Evolutionary conservation across 225 moss, liverwort and hornwort species (phyloP), one percentile per base, ranked within the genome.

Genomic region (Neckera pumila): DNA sequence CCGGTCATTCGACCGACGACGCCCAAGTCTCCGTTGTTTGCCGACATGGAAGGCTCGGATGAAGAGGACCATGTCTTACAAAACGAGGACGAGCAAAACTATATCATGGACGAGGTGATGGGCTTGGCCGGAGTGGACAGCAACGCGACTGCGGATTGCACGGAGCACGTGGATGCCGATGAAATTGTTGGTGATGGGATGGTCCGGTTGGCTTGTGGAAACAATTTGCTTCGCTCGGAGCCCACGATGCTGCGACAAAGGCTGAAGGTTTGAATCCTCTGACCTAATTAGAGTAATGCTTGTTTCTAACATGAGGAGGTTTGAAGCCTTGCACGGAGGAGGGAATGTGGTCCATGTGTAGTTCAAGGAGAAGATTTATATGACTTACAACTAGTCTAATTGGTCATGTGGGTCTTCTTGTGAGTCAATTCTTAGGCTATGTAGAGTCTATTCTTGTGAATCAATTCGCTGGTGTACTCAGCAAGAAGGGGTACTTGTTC

Each of bases 61-160:
- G 98, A 99, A 86, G 98, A 97, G 85, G 97, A 99, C 86, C 96
- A 99, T 62, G 95, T 97, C 12, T 51, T 99, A 27, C 94, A 93
- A 71, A 96, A 95, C 59, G 96, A 94, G 77, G 98, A 97, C 36
- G 96, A 97, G 45, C 96, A 96, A 78, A 91, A 90, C 65, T 95
- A 94, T 49, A 82, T 94, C 60, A 94, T 98, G 90, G 93, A 93
- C 6, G 95, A 97, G 84, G 96, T 92, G 17, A 93, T 97, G 88
- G 94, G 92, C 4, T 92, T 93, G 72, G 87, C 54, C 6, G 90
- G 90, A 40, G 92, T 89, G 47, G 89, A 93, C 63, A 89, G 82
- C 7, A 79, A 79, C 9, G 90, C 91, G 20, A 89, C 84, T 7
- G 87, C 81, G 1, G 70, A 90, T 14, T 85, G 90, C 64, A 90